Percentiles rank a stretch among this genome's conserved stretches.
phyloP scores from a whole-genome alignment of 441 rosid species.

The Bruguiera hainesii region DNA sequence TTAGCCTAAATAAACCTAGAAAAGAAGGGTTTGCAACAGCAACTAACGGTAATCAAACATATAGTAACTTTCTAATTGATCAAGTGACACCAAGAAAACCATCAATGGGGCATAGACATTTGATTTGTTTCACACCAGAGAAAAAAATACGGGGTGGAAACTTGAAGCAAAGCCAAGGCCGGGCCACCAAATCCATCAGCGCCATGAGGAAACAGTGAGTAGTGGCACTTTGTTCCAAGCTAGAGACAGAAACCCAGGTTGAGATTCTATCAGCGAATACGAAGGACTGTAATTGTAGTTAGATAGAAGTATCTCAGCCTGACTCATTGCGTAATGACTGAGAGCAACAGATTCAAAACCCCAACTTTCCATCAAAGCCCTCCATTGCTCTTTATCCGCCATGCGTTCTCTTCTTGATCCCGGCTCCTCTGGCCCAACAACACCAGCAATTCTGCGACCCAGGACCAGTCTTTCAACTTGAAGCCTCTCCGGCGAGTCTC shows the following conservation, averaged over 20 bases:
- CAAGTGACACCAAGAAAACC: slow-evolving; percentile 11
- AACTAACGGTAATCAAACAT: background rate
- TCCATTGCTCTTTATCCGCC: slow-evolving; percentile 76
- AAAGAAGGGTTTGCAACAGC: background rate
- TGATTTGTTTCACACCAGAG: slow-evolving; percentile 28
- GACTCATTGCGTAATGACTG: slow-evolving; percentile 80
- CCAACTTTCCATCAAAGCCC: slow-evolving; percentile 51
- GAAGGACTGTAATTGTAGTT: slow-evolving; percentile 56
- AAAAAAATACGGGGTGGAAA: slow-evolving; percentile 40
- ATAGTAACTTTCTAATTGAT: background rate
- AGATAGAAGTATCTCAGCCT: slow-evolving; percentile 69
- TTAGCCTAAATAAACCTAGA: background rate
- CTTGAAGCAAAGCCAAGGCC: slow-evolving; percentile 1
- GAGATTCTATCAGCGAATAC: slow-evolving; percentile 55
- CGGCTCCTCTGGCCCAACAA: slow-evolving; percentile 41
- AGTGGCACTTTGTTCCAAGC: slow-evolving; percentile 78
- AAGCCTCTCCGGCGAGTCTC: slow-evolving; percentile 53
- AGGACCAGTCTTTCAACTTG: slow-evolving; percentile 58
- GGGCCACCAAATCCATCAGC: slow-evolving; percentile 27
- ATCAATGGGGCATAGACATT: slow-evolving; percentile 5
- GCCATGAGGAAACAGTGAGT: slow-evolving; percentile 89
- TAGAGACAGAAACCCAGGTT: slow-evolving; percentile 64
- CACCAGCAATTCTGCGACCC: slow-evolving; percentile 55
- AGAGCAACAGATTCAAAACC: slow-evolving; percentile 70
- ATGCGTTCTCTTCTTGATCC: slow-evolving; percentile 47